These are phyloP conservation scores for Penicillium sp. DNA, from an alignment of 2,329 filamentous ascomycete genomes.

Conservation along the genomic window DNA sequence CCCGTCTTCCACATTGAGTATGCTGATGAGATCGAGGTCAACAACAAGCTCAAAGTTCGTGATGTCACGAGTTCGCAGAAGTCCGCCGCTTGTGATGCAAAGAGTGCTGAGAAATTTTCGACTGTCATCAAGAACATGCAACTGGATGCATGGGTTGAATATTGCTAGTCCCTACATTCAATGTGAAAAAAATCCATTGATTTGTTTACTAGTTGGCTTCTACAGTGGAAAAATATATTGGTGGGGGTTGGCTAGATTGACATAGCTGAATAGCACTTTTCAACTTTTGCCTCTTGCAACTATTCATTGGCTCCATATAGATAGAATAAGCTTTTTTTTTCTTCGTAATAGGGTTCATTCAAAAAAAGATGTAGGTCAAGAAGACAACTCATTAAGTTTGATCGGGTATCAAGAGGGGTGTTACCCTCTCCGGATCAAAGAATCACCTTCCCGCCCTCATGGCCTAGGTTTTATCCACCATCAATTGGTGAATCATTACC, in stretches of 20 bases:
- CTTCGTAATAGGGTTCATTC: too few species aligned
- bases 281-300: background rate
- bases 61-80: constrained; percentile 4
- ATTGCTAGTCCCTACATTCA: constrained; percentile 45
- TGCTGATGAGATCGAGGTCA: constrained; percentile 53
- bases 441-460: too few species aligned
- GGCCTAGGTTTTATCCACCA: too few species aligned
- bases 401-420: too few species aligned
- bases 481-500: too few species aligned
- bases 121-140: constrained; percentile 69
- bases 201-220: too few species aligned
- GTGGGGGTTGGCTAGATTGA: background rate
- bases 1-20: constrained; percentile 77
- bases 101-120: constrained; percentile 58
- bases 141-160: constrained; percentile 65
- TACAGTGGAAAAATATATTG: background rate
- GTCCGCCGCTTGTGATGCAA: constrained; percentile 51
- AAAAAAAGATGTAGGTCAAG: too few species aligned
- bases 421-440: too few species aligned
- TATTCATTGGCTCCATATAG: background rate
- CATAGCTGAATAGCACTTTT: background rate
- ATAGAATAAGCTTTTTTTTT: too few species aligned
- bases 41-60: constrained; percentile 26
- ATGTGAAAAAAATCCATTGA: background rate
- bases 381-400: too few species aligned